Conservation (phyloP, 768 basidiomycete genomes). For the Boletus tomentosulus region DNA sequence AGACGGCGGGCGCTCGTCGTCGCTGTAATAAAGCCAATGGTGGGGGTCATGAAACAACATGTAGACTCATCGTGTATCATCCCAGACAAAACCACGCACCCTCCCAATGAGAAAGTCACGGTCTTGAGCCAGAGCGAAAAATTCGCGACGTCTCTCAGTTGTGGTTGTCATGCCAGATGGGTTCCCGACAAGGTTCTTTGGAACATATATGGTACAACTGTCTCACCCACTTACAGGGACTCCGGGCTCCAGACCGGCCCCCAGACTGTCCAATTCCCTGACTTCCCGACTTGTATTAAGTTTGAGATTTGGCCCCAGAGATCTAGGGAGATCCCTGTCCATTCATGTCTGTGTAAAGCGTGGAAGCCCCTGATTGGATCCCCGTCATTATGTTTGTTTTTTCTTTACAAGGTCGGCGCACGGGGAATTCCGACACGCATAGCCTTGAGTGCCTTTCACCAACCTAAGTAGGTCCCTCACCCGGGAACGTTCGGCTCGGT, state of each 20-base stretch:
- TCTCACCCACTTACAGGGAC: no score
- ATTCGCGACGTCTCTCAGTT: slow-evolving; percentile 42
- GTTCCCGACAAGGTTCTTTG: slow-evolving; percentile 38
- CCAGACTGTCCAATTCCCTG: no score
- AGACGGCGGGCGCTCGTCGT: slow-evolving; percentile 53
- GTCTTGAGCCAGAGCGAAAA: slow-evolving; percentile 55
- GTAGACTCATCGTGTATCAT: background rate
- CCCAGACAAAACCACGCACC: slow-evolving; percentile 34
- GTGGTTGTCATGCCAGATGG: slow-evolving; percentile 74
- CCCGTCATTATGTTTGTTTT: background rate
- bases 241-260: no score
- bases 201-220: background rate
- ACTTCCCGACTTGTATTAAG: slow-evolving; percentile 19
- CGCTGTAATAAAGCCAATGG: slow-evolving; percentile 63
- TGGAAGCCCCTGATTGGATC: background rate
- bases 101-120: slow-evolving; percentile 73
- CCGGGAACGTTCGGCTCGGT: background rate
- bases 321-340: background rate
- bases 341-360: background rate
- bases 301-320: slow-evolving; percentile 30
- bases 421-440: background rate
- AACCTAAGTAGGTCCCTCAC: background rate
- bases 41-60: slow-evolving; percentile 51
- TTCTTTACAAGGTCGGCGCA: background rate
- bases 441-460: background rate